phyloP scores from a whole-genome alignment of 805 yeast genomes.

The Candida lessepsii region DNA sequence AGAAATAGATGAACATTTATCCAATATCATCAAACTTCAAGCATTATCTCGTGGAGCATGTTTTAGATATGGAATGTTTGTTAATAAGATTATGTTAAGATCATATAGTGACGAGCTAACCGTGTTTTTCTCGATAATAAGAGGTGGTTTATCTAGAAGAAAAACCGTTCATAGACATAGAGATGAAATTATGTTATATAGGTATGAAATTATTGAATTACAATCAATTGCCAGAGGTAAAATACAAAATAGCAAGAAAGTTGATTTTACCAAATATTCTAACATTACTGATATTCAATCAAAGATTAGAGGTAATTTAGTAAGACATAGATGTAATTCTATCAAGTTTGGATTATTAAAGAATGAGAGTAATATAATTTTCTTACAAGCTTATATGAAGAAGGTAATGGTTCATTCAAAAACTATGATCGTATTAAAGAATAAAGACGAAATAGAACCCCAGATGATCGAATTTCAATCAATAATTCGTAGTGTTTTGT shows the following conservation, averaged over 20 bases:
- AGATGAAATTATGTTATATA: slow-evolving; percentile 28
- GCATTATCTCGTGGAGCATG: slow-evolving; percentile 69
- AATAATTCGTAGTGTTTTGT: slow-evolving; percentile 25
- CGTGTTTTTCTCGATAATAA: slow-evolving; percentile 47
- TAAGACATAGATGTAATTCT: slow-evolving; percentile 22
- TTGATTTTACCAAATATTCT: slow-evolving; percentile 16
- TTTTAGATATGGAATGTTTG: slow-evolving; percentile 61
- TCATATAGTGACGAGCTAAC: slow-evolving; percentile 53
- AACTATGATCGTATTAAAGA: slow-evolving; percentile 22
- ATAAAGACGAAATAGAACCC: slow-evolving; percentile 22
- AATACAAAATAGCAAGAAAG: slow-evolving; percentile 10
- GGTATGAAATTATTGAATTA: slow-evolving; percentile 33
- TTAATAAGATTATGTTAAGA: slow-evolving; percentile 58
- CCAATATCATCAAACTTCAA: slow-evolving; percentile 54
- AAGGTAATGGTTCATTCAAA: slow-evolving; percentile 20
- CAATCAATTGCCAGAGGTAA: slow-evolving; percentile 39
- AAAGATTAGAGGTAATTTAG: slow-evolving; percentile 37
- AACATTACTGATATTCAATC: slow-evolving; percentile 40
- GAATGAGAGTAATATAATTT: slow-evolving; percentile 19
- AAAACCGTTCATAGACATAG: slow-evolving; percentile 35
- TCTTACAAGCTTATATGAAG: slow-evolving; percentile 40
- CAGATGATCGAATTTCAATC: slow-evolving; percentile 30
- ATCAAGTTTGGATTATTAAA: slow-evolving; percentile 13
- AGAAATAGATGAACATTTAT: slow-evolving; percentile 16
- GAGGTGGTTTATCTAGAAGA: slow-evolving; percentile 45